These are phyloP conservation scores for Berberis vulgaris DNA, from an alignment of 164 flowering plant genomes.

Conservation along the genomic window DNA sequence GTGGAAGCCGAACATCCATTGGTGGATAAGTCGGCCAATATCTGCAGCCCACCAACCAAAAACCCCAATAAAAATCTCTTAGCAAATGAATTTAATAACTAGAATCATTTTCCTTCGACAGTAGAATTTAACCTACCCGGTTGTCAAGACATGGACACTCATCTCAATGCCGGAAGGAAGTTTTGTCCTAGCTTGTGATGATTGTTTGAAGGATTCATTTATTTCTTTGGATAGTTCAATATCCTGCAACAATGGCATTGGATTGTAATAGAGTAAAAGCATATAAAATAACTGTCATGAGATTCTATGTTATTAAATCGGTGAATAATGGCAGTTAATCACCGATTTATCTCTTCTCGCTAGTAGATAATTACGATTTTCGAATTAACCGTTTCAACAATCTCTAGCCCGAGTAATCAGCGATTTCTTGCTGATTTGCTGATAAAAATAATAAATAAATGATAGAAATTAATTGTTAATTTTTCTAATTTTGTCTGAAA, in stretches of 20 bases:
- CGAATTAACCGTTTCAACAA: no score
- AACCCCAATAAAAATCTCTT: background rate
- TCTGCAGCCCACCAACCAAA: slow-evolving; percentile 29
- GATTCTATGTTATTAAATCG: no score
- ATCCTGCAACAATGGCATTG: slow-evolving; percentile 32
- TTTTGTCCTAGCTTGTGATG: slow-evolving; percentile 88
- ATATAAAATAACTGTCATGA: background rate
- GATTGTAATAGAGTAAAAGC: background rate
- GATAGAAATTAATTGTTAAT: no score
- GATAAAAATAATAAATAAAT: no score
- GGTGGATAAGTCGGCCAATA: slow-evolving; percentile 98
- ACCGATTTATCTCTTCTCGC: no score
- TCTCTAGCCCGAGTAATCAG: no score
- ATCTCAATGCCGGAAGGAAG: slow-evolving; percentile 88
- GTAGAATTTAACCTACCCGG: slow-evolving; percentile 44
- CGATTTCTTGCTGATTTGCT: no score
- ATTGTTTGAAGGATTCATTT: slow-evolving; percentile 86
- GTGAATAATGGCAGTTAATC: no score
- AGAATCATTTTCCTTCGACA: background rate
- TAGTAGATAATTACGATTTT: no score
- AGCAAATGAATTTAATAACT: background rate
- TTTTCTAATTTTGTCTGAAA: no score
- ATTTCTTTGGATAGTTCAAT: slow-evolving; percentile 89
- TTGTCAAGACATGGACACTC: slow-evolving; percentile 92
- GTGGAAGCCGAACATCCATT: slow-evolving; percentile 89